Evolutionary conservation across 805 yeast species (phyloP).

Genomic region (Myxozyma monticola): DNA sequence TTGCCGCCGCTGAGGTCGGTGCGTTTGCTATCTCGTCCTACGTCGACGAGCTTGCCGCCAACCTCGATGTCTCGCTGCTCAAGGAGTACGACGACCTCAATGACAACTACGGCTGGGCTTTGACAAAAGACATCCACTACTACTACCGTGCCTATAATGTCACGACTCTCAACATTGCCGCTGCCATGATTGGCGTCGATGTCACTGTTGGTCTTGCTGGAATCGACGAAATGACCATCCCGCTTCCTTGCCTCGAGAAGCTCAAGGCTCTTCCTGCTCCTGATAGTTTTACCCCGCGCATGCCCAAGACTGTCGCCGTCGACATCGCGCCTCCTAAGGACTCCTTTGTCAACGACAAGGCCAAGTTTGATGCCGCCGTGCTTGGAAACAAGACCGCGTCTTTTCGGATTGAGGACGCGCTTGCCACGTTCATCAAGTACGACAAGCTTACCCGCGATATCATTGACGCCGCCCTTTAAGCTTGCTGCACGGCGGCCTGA

Average conservation of each 20-base stretch:
- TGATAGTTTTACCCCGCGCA: conserved; percentile 23
- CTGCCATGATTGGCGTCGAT: conserved; percentile 40
- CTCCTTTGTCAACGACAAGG: conserved; percentile 16
- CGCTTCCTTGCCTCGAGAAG: conserved; percentile 37
- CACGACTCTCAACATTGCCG: conserved; percentile 39
- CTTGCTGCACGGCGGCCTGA: too few species aligned
- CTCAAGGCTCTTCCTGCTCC: conserved; percentile 35
- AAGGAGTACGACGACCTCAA: conserved; percentile 31
- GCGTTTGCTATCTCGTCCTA: conserved; percentile 42
- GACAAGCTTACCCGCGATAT: conserved; percentile 23
- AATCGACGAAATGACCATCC: conserved; percentile 42
- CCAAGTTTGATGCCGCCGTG: conserved; percentile 19
- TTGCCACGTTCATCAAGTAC: conserved; percentile 25
- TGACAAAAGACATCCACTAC: conserved; percentile 39
- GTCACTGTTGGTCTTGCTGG: conserved; percentile 39
- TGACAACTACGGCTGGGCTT: conserved; percentile 38
- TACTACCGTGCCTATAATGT: conserved; percentile 40
- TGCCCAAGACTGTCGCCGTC: conserved; percentile 15
- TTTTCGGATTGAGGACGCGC: conserved; percentile 23
- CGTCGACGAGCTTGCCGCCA: conserved; percentile 38
- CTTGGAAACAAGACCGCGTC: conserved; percentile 17
- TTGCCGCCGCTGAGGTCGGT: conserved; percentile 43
- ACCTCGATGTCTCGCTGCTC: conserved; percentile 36
- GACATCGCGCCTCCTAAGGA: conserved; percentile 24
- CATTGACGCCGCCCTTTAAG: conserved; percentile 1